Evolutionary conservation across 768 basidiomycete genomes (phyloP).

Genomic region (Suillus subalutaceus): DNA sequence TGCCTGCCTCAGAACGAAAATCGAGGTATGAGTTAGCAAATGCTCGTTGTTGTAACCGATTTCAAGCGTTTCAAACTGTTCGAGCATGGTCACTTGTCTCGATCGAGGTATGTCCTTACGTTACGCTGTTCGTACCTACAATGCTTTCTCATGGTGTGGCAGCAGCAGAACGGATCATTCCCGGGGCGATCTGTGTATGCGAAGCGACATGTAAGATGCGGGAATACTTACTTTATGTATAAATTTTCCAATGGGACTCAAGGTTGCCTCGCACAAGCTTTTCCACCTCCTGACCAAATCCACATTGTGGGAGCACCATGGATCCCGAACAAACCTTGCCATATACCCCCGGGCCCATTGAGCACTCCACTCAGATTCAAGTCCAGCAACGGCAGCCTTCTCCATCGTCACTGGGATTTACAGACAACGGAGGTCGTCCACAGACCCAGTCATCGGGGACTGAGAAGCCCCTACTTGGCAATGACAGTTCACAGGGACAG

Average conservation of each 20-base stretch:
- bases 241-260: background rate
- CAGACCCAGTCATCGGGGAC: constrained; percentile 9
- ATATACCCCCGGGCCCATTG: background rate
- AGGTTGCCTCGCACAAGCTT: background rate
- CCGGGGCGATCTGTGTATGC: background rate
- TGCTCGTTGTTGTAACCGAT: background rate
- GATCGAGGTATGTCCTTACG: background rate
- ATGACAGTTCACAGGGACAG: constrained; percentile 13
- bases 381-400: background rate
- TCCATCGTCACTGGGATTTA: background rate
- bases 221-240: background rate
- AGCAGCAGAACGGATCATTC: background rate
- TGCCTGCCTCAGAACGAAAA: background rate
- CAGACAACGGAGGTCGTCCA: background rate
- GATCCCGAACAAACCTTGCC: constrained; percentile 13
- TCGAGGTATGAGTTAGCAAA: background rate
- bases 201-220: background rate
- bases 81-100: background rate
- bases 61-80: background rate
- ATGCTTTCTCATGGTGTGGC: background rate
- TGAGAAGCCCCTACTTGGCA: constrained; percentile 16
- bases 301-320: constrained; percentile 18
- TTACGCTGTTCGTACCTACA: background rate
- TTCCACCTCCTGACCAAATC: background rate
- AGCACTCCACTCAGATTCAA: background rate